Percentiles rank a stretch among this genome's conserved stretches.
These are phyloP conservation scores for Wallacemonas rigidus DNA, from an alignment of 208 protist species.

Conservation along the genomic window DNA sequence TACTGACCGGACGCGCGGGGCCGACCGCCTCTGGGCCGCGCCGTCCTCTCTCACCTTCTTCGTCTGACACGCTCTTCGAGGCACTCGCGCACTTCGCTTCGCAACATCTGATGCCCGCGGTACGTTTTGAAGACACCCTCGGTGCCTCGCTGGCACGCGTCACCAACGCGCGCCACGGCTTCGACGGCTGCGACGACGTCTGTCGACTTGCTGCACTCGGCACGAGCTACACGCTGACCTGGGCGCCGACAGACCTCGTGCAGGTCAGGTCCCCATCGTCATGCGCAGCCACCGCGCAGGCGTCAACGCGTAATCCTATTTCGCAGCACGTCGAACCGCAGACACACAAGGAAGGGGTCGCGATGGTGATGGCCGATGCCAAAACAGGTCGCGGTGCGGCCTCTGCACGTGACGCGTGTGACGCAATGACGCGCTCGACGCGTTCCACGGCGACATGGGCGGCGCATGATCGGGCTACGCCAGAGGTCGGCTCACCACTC, in stretches of 20 bases:
- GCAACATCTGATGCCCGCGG: not conserved
- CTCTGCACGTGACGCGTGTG: no score
- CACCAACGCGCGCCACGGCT: not conserved
- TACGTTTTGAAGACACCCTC: not conserved
- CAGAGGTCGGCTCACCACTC: no score
- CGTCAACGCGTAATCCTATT: no score
- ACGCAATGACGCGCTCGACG: no score
- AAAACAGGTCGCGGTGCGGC: no score
- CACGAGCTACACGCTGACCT: slow-evolving; percentile 29
- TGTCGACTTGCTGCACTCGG: slow-evolving; percentile 26
- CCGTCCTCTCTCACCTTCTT: not conserved
- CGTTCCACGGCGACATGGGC: no score
- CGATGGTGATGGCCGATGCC: no score
- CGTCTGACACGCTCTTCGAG: not conserved
- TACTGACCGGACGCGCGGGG: not conserved
- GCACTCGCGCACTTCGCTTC: not conserved
- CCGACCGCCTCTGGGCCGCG: not conserved
- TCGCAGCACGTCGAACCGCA: no score
- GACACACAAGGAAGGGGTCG: no score
- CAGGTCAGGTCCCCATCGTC: no score
- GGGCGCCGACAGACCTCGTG: not conserved
- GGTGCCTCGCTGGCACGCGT: not conserved
- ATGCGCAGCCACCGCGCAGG: no score
- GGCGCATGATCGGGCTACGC: no score
- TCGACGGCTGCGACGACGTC: slow-evolving; percentile 15